phyloP scores from a whole-genome alignment of 2,329 filamentous ascomycete genomes.

The Paraconiothyrium brasiliense region DNA sequence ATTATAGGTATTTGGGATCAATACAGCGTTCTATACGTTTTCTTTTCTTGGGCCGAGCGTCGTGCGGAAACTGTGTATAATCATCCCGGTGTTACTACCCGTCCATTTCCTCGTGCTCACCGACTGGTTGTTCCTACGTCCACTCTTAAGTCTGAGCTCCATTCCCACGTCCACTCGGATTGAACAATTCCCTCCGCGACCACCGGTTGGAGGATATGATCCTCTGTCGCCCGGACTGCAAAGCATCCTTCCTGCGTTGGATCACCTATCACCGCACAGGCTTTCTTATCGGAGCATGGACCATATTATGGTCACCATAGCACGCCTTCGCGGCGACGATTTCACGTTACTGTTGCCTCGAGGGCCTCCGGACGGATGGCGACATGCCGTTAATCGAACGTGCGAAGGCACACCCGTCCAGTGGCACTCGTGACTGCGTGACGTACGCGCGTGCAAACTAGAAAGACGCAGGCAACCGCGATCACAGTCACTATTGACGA shows the following conservation, averaged over 20 bases:
- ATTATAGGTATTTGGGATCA: not conserved
- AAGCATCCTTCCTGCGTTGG: not conserved
- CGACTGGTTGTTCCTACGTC: not conserved
- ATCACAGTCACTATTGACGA: not conserved
- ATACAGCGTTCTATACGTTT: not conserved
- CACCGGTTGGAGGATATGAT: not conserved
- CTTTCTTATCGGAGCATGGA: constrained; percentile 9
- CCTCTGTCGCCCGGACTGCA: not conserved
- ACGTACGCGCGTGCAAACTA: not conserved
- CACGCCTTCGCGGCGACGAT: not conserved
- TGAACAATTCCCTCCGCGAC: not conserved
- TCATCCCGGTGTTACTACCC: constrained; percentile 3
- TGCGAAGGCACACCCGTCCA: not conserved
- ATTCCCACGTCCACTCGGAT: not conserved
- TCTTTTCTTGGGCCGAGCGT: not conserved
- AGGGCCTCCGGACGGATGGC: not conserved
- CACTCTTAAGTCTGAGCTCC: not conserved
- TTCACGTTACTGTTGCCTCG: not conserved
- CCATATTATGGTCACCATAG: not conserved
- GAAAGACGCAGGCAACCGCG: constrained; percentile 6
- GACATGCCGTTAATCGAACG: not conserved
- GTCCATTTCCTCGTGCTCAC: not conserved
- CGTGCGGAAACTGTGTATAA: constrained; percentile 8
- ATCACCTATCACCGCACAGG: not conserved
- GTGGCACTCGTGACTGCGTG: constrained; percentile 7